Evolutionary conservation across 176 grass and related monocot species (phyloP).

Genomic region (Oryza meyeriana): DNA sequence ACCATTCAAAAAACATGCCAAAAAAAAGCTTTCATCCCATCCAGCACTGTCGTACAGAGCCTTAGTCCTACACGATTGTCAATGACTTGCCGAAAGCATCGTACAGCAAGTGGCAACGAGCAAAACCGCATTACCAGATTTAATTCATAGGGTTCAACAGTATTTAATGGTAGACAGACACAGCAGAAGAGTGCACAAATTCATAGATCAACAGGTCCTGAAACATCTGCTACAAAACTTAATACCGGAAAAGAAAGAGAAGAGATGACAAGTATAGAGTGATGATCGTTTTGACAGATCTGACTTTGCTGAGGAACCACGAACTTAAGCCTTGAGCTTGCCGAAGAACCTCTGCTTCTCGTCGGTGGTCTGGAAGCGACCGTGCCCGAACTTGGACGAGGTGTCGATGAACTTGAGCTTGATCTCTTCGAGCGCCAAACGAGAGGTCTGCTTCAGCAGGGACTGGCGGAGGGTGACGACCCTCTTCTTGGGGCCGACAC

Average conservation of each 20-base stretch:
- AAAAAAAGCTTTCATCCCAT: too few relatives aligned
- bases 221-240: conserved; percentile 54
- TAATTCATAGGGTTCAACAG: neutral
- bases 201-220: conserved; percentile 8
- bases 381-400: conserved; percentile 95
- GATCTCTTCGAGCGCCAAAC: conserved; percentile 83
- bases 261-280: conserved; percentile 22
- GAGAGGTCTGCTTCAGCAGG: conserved; percentile 83
- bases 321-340: conserved; percentile 54
- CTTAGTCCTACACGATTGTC: too few relatives aligned
- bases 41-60: too few relatives aligned
- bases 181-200: neutral
- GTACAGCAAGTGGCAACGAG: neutral
- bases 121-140: neutral
- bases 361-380: conserved; percentile 90
- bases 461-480: conserved; percentile 90
- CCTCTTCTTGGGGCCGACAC: conserved; percentile 90
- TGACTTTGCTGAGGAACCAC: neutral
- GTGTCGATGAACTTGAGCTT: conserved; percentile 98
- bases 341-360: conserved; percentile 91
- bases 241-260: neutral
- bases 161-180: neutral
- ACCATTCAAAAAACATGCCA: too few relatives aligned
- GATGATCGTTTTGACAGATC: conserved; percentile 20
- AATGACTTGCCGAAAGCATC: too few relatives aligned